A percentile compares a stretch with the other conserved stretches of the same genome.
phyloP scores from a whole-genome alignment of 192 early-diverging fungal species.

The Backusella morwellensis region DNA sequence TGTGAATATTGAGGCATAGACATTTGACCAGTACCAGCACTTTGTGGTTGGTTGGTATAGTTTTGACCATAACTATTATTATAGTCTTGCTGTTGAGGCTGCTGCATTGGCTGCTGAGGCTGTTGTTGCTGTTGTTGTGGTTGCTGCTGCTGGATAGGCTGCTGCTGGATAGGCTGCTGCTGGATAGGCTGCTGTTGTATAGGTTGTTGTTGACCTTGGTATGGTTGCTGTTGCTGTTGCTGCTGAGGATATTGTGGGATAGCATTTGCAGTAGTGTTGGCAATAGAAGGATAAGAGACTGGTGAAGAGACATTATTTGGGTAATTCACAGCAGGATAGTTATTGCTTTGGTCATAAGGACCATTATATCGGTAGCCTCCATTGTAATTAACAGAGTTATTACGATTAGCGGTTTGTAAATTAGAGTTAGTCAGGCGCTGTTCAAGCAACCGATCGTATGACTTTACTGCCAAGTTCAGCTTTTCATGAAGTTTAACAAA shows the following conservation, averaged over 20 bases:
- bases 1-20: background rate
- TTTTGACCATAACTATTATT: background rate
- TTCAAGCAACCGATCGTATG: conserved; percentile 87
- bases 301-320: background rate
- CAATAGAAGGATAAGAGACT: background rate
- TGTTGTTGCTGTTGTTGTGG: conserved; percentile 9
- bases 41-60: background rate
- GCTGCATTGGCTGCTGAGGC: background rate
- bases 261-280: conserved; percentile 1
- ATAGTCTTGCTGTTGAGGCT: background rate
- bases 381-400: background rate
- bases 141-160: background rate
- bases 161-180: background rate
- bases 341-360: background rate
- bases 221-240: background rate
- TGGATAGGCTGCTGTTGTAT: background rate
- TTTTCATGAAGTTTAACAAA: conserved; percentile 80
- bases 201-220: background rate
- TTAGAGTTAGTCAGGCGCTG: conserved; percentile 46
- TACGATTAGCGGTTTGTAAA: conserved; percentile 23
- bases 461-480: conserved; percentile 73
- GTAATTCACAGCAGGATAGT: background rate
- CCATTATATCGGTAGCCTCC: background rate
- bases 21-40: background rate
- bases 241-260: background rate